Evolutionary conservation across 352 stramenopile species (phyloP), one percentile per base, ranked within the genome.

Genomic region (Globisporangium echinulatum): DNA sequence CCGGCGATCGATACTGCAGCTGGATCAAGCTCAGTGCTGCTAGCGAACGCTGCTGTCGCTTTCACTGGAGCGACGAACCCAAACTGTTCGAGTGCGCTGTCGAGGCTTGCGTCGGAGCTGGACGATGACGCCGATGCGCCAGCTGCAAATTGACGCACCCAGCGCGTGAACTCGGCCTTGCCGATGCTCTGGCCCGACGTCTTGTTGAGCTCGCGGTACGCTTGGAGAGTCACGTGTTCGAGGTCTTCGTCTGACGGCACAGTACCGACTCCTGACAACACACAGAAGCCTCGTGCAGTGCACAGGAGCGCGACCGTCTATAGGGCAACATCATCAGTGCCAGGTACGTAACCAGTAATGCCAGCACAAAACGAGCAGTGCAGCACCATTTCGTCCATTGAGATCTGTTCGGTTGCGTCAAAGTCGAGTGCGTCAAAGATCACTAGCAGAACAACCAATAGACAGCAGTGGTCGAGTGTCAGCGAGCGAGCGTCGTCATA

Each of bases 371-470:
- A 33, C 14, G 17, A 17, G 5, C 15, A 50, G 46, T 4, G 14
- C 0, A 38, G 4, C 17, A 87, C 75, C 81, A 88, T 87, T 58
- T 90, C 81, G 59, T 90, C 81, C 74, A 90, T 87, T 3, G 81
- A 86, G 56, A 88, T 86, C 54, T 87, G 66, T 54, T 85, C 77
- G 0, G 78, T 90, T 49, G 68, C 61, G 64, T 85, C 77, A 65
- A 90, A 90, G 61, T 90, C 81, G 44, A 90, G 72, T 7, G 78
- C 76, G n/a, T 87, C 76, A 54, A 90, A 90, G 14, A 87, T 70
- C 57, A 90, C 81, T 90, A 46, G 14, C 15, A 54, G 10, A 56
- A 25, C n/a, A 61, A n/a, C 3, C 17, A 61, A 11, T 9, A 10
- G 9, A 19, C 10, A 9, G 43, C 5, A 43, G 46, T 6, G 17